Evolutionary conservation across 2,329 filamentous ascomycete species (phyloP).

Genomic region (Annulohypoxylon truncatum): DNA sequence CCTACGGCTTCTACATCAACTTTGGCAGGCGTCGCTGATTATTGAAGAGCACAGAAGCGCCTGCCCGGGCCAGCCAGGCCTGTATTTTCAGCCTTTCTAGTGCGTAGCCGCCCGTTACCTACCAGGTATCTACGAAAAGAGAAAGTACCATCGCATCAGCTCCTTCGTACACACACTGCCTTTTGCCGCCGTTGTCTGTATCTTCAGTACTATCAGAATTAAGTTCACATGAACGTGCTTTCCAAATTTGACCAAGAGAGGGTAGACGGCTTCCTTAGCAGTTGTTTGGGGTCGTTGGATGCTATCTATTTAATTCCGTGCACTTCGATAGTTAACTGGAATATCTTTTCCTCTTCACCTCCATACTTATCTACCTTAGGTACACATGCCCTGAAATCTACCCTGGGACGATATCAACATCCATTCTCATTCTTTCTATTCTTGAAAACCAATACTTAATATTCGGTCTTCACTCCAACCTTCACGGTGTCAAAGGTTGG

Average conservation of each 20-base stretch:
- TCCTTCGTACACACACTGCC: not conserved
- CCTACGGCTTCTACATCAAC: not conserved
- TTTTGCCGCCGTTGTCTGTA: not conserved
- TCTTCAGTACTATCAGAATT: not conserved
- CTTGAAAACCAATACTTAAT: not conserved
- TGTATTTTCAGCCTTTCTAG: not conserved
- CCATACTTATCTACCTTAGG: not conserved
- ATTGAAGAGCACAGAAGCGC: not conserved
- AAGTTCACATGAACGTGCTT: not conserved
- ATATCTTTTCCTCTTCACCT: not conserved
- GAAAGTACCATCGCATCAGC: not conserved
- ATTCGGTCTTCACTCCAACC: not conserved
- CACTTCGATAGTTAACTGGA: not conserved
- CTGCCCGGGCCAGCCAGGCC: not conserved
- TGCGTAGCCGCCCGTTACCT: not conserved
- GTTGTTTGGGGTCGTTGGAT: not conserved
- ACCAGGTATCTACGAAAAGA: not conserved
- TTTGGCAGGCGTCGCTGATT: not conserved
- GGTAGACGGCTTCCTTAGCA: not conserved
- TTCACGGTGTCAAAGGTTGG: not conserved
- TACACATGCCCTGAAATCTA: not conserved
- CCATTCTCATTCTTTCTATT: not conserved
- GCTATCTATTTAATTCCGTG: not conserved
- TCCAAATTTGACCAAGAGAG: not conserved
- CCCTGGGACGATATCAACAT: not conserved